phyloP scores from a whole-genome alignment of 805 yeast species.

The Kuraishia cidri region DNA sequence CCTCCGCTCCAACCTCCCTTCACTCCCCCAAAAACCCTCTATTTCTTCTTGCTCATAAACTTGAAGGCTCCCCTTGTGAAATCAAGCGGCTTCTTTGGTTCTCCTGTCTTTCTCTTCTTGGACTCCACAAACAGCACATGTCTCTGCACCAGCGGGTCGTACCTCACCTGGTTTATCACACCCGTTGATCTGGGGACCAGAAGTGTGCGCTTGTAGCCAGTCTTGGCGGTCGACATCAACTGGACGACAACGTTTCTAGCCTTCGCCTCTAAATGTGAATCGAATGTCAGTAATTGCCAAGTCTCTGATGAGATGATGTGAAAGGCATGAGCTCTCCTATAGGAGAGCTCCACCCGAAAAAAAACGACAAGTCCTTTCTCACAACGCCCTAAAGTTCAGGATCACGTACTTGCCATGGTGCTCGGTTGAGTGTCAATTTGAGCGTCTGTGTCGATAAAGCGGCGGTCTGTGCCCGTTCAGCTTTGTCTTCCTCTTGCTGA shows the following conservation, averaged over 20 bases:
- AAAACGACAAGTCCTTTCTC: too few species aligned
- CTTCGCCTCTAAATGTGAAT: conserved; percentile 39
- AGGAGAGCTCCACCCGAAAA: too few species aligned
- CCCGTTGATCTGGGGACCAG: conserved; percentile 77
- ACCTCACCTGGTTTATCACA: conserved; percentile 70
- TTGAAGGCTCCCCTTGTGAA: conserved; percentile 33
- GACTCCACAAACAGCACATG: conserved; percentile 88
- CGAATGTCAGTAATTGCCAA: conserved; percentile 2
- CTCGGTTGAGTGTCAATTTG: too few species aligned
- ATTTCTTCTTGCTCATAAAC: conserved; percentile 22
- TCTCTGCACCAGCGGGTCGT: conserved; percentile 82
- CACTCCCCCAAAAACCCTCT: too few species aligned
- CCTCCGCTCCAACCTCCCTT: too few species aligned
- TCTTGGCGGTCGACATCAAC: conserved; percentile 80
- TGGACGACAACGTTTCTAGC: conserved; percentile 77
- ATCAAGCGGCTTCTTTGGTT: conserved; percentile 38
- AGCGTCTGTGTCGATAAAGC: too few species aligned
- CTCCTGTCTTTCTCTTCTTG: conserved; percentile 71
- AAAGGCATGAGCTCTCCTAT: too few species aligned
- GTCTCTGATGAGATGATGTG: too few species aligned
- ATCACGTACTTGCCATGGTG: too few species aligned
- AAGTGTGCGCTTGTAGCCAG: conserved; percentile 80
- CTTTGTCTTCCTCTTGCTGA: too few species aligned
- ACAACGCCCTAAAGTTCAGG: too few species aligned
- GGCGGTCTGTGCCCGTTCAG: too few species aligned